Evolutionary conservation across 805 yeast genomes (phyloP), one percentile per base, ranked within the genome.

Genomic region (Metschnikowia arizonensis): DNA sequence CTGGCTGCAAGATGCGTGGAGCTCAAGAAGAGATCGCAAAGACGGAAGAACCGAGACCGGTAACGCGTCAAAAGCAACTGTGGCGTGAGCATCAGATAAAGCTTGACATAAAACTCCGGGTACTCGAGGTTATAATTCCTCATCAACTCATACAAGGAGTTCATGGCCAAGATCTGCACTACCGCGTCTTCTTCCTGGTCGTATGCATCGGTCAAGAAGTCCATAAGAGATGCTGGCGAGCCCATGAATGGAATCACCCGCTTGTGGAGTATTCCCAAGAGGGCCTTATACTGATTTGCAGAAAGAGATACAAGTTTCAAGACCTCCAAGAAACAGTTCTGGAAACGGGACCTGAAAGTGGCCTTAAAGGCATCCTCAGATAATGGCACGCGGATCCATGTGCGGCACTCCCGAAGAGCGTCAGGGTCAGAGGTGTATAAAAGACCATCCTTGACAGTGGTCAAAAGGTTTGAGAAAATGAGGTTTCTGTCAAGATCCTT

Each of bases 121-220:
- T 91, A 91, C 59, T 91, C 98, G 55, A 91, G 73, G 60, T 90
- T 90, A 63, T 79, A 81, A 46, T 75, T 73, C 57, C 79, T 86
- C 82, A 91, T 91, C 48, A 91, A 72, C 57, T 81, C 88, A 66
- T 88, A 91, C 42, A 91, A 70, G 9, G 97, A 95, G 63, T 89
- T 91, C 55, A 91, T 73, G 2, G 98, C 83, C 43, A 93, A 67
- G 35, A 91, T 78, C 14, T 90, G 84, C 11, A 83, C 70, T 5
- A 83, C 73, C 12, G 59, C 60, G 50, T 70, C 76, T 23, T 65
- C 68, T 29, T 56, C 59, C 36, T 61, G 58, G 53, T 85, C 75
- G 60, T 88, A 90, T 2, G 95, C 83, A 49, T 87, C 95, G 0
- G 97, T 88, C 48, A 91, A 71, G 61, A 91, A 93, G 68, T 91